phyloP scores from a whole-genome alignment of 495 filamentous ascomycete genomes.

The Penicillium cinerascens region DNA sequence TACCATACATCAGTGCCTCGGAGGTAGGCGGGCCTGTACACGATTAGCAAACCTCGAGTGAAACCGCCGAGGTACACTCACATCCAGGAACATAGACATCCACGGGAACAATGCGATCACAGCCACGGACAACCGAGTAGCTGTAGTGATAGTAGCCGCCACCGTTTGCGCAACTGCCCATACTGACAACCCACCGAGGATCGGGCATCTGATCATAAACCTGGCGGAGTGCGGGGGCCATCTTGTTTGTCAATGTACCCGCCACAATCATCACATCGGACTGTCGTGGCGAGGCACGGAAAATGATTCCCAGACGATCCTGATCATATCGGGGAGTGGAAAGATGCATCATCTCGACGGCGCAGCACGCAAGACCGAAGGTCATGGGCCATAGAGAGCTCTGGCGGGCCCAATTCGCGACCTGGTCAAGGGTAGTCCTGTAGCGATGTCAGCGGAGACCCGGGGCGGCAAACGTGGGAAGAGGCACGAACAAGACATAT shows the following conservation, averaged over 20 bases:
- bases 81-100: constrained; percentile 93
- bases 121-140: constrained; percentile 87
- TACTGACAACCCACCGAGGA: constrained; percentile 90
- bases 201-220: constrained; percentile 99
- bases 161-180: constrained; percentile 94
- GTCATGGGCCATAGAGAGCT: constrained; percentile 96
- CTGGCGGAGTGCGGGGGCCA: constrained; percentile 90
- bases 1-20: constrained; percentile 92
- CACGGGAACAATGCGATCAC: constrained; percentile 91
- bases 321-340: constrained; percentile 96
- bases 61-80: constrained; percentile 38
- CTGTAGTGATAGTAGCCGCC: constrained; percentile 98
- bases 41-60: constrained; percentile 16
- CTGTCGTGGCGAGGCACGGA: constrained; percentile 91
- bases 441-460: constrained; percentile 6
- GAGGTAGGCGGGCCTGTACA: constrained; percentile 68
- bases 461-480: background rate
- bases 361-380: constrained; percentile 95
- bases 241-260: constrained; percentile 95
- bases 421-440: constrained; percentile 86
- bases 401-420: constrained; percentile 94
- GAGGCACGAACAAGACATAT: constrained; percentile 81
- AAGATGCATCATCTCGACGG: constrained; percentile 98
- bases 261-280: constrained; percentile 98
- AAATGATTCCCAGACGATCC: constrained; percentile 93